phyloP scores from a whole-genome alignment of 1,284 basidiomycete genomes.

The Ceratobasidium sp. region DNA sequence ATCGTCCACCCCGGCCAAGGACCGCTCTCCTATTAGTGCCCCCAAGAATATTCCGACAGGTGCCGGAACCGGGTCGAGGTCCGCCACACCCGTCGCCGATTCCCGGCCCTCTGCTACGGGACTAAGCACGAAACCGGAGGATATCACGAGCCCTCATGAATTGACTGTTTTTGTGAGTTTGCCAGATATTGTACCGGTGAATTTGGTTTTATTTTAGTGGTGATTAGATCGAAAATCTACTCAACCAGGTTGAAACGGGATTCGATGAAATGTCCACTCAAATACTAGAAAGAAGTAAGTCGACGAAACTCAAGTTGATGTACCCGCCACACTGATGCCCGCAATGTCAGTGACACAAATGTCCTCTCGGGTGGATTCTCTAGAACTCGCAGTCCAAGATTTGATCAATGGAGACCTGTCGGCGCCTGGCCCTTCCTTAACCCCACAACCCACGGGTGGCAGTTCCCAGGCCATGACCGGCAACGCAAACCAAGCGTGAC shows the following conservation, averaged over 20 bases:
- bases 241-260: slow-evolving; percentile 76
- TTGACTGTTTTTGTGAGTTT: slow-evolving; percentile 76
- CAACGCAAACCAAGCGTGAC: background rate
- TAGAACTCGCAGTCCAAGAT: slow-evolving; percentile 80
- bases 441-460: slow-evolving; percentile 39
- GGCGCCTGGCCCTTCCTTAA: slow-evolving; percentile 35
- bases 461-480: slow-evolving; percentile 23
- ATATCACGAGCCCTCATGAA: slow-evolving; percentile 64
- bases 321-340: slow-evolving; percentile 37
- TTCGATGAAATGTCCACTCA: slow-evolving; percentile 84
- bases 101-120: slow-evolving; percentile 10
- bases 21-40: slow-evolving; percentile 35
- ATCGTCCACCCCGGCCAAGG: slow-evolving; percentile 32
- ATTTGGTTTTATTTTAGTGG: background rate
- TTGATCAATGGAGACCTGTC: slow-evolving; percentile 66
- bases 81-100: slow-evolving; percentile 21
- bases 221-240: slow-evolving; percentile 71
- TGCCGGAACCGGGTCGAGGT: slow-evolving; percentile 8
- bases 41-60: slow-evolving; percentile 19
- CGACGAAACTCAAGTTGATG: slow-evolving; percentile 12
- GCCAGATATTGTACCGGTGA: background rate
- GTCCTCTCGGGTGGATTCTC: slow-evolving; percentile 79
- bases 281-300: slow-evolving; percentile 74
- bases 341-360: slow-evolving; percentile 70
- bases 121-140: slow-evolving; percentile 42